A percentile compares a stretch with the other conserved stretches of the same genome.
Evolutionary conservation across 495 filamentous ascomycete species (phyloP).

Genomic region (Tuber calosporum): DNA sequence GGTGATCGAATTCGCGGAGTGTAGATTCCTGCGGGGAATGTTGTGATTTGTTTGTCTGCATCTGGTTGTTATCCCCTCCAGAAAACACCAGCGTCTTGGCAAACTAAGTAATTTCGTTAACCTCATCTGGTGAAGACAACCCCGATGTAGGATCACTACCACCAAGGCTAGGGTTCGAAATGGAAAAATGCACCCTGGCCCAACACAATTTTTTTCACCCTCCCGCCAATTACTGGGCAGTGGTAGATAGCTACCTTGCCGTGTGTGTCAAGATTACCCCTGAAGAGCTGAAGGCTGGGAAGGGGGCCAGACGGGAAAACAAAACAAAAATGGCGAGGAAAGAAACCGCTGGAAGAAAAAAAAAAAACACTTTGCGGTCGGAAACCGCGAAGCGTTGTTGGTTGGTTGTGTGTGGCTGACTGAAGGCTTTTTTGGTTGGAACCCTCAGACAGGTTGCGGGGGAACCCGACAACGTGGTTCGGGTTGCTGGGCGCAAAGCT

Average conservation of each 20-base stretch:
- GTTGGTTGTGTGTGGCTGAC: slow-evolving; percentile 27
- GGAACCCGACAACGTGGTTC: slow-evolving; percentile 33
- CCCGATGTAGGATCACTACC: neutral
- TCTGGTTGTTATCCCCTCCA: neutral
- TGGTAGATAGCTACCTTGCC: neutral
- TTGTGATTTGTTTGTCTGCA: neutral
- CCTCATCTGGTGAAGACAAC: neutral
- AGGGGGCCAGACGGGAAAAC: neutral
- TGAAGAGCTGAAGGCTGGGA: neutral
- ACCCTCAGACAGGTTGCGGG: slow-evolving; percentile 5
- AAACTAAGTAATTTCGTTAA: neutral
- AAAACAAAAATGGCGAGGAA: neutral
- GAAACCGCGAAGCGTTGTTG: slow-evolving; percentile 6
- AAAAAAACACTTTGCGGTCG: neutral
- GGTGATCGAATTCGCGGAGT: neutral
- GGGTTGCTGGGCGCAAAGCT: slow-evolving; percentile 26
- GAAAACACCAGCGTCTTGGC: neutral
- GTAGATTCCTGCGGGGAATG: neutral
- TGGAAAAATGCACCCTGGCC: neutral
- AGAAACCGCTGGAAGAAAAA: neutral
- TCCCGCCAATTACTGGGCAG: neutral
- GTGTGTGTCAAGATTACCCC: neutral
- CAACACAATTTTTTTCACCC: neutral
- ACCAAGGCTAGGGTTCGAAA: neutral
- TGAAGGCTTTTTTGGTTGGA: slow-evolving; percentile 24